Base-by-base conservation (phyloP, 768 basidiomycete species). In the Leccinum olivaceopallidum region DNA sequence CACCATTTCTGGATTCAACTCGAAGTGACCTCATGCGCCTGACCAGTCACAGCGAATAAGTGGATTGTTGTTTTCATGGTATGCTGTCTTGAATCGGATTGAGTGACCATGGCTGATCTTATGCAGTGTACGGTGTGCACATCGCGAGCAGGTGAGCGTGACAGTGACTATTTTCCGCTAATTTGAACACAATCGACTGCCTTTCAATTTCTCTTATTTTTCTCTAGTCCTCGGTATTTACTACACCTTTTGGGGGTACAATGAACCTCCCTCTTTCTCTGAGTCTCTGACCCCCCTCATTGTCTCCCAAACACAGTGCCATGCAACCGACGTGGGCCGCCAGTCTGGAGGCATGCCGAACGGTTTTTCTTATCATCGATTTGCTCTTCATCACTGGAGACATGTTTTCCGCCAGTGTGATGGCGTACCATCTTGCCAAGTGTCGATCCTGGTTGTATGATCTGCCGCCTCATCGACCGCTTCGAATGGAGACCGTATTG, bases 301-400 rank as follows among this genome's bases (percentile, higher is more conserved):
- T 22, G 7, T 4, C 48, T 28, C 22, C 2, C 5, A 5, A 48
- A 18, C 32, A n/a, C 52, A 71, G 70, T 57, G 20, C 55, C n/a
- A 4, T 52, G 0, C 24, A 47, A 44, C 59, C 56, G 14, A 61
- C 58, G 0, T 71, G 71, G 70, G 0, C 1, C 3, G 13, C 0
- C 42, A 72, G 63, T 22, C 56, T 68, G 1, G 13, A 6, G 18
- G 12, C 14, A 2, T 34, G 30, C 22, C 26, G 20, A 53, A 30
- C 18, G 5, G 51, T 72, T 36, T 37, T 71, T 24, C 3, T 71
- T 26, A 18, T 55, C 36, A 64, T 63, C 20, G 70, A 72, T 52
- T 9, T 54, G 14, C 68, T 71, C 34, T 71, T 71, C 56, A 63
- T 71, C 36, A 3, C 53, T 48, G 70, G 70, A 1, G 70, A 73